phyloP scores from a whole-genome alignment of 1,284 basidiomycete genomes.

The Tilletia walkeri region DNA sequence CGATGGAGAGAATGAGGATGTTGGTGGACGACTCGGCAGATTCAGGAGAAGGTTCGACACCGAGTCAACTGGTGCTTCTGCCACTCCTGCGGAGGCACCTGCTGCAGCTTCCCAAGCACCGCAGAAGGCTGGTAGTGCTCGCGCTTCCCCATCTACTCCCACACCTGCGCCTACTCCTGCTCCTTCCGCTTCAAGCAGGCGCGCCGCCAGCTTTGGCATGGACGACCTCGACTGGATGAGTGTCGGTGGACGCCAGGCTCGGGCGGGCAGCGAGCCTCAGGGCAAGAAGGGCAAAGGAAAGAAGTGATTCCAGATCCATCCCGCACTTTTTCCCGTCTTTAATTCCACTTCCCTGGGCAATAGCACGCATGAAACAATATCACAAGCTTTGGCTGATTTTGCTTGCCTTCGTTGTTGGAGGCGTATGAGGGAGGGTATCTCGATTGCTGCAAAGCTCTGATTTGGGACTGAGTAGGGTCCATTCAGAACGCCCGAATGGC shows the following conservation, averaged over 20 bases:
- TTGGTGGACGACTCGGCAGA: conserved; percentile 44
- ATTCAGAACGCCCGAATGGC: conserved; percentile 31
- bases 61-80: conserved; percentile 22
- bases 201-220: conserved; percentile 40
- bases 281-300: conserved; percentile 51
- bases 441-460: background rate
- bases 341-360: background rate
- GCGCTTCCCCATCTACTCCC: background rate
- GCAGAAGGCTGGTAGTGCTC: background rate
- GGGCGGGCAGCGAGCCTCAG: conserved; percentile 37
- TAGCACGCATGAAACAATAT: too few relatives aligned
- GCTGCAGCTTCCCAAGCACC: background rate
- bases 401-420: background rate
- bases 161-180: background rate
- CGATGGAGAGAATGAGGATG: background rate
- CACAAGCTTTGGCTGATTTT: background rate
- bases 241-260: conserved; percentile 50
- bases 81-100: conserved; percentile 30
- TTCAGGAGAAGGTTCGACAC: conserved; percentile 51
- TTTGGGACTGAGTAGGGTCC: background rate
- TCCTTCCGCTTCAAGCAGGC: conserved; percentile 2
- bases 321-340: background rate
- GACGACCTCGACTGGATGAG: conserved; percentile 54
- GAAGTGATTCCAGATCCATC: conserved; percentile 12
- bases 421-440: background rate